Percentiles rank a stretch among this genome's conserved stretches.
phyloP scores from a whole-genome alignment of 1,284 basidiomycete species.

The Ceratobasidium sp. region DNA sequence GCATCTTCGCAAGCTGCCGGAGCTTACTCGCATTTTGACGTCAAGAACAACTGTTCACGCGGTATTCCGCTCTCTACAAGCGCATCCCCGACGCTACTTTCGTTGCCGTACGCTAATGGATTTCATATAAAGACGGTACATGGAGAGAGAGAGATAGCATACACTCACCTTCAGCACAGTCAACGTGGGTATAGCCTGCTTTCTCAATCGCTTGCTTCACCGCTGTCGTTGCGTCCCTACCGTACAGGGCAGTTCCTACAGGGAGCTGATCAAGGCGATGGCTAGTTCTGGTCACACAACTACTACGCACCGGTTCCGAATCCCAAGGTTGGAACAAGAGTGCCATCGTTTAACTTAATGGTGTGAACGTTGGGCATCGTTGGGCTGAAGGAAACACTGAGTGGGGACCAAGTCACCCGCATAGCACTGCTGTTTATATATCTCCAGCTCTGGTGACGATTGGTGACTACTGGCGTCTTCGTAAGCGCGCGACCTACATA shows the following conservation, averaged over 20 bases:
- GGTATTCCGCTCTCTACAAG: conserved; percentile 45
- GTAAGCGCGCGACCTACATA: conserved; percentile 30
- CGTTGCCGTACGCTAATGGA: conserved; percentile 49
- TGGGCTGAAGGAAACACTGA: neutral
- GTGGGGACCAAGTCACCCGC: conserved; percentile 6
- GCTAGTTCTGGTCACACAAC: neutral
- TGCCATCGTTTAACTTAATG: conserved; percentile 36
- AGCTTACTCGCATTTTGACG: conserved; percentile 35
- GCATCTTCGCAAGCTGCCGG: neutral
- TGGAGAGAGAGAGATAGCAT: neutral
- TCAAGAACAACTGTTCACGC: conserved; percentile 38
- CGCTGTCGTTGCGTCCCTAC: conserved; percentile 31
- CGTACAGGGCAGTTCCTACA: conserved; percentile 34
- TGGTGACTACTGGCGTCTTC: conserved; percentile 22
- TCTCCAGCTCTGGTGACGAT: conserved; percentile 12
- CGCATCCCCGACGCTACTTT: conserved; percentile 48
- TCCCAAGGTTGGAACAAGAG: conserved; percentile 34
- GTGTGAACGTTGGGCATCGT: conserved; percentile 41
- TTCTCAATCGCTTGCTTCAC: conserved; percentile 35
- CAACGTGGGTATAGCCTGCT: conserved; percentile 50
- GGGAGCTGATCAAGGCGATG: neutral
- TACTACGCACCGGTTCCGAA: conserved; percentile 30
- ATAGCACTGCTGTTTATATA: conserved; percentile 38
- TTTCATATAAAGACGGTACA: neutral
- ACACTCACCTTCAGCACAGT: conserved; percentile 50